Conservation (phyloP, 768 basidiomycete genomes). For the Auricularia cornea region DNA sequence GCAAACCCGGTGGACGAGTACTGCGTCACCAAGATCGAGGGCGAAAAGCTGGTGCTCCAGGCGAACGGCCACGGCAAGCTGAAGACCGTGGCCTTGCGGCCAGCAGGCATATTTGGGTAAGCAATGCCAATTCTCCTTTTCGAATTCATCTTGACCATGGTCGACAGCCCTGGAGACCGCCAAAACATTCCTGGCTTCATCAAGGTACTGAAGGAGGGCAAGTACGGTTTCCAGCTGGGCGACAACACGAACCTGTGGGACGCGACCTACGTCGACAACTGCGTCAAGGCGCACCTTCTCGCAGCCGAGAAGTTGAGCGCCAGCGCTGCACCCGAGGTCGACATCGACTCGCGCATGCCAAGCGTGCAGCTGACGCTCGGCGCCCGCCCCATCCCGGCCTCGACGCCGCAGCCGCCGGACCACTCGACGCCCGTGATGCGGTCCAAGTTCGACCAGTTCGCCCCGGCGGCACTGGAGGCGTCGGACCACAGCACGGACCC, state of each 20-base stretch:
- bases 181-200: slow-evolving; percentile 76
- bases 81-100: slow-evolving; percentile 81
- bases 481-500: slow-evolving; percentile 33
- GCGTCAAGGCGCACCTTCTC: slow-evolving; percentile 87
- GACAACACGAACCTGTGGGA: slow-evolving; percentile 90
- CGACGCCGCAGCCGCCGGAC: slow-evolving; percentile 42
- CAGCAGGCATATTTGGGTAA: slow-evolving; percentile 96
- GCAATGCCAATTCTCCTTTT: slow-evolving; percentile 18
- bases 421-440: slow-evolving; percentile 47
- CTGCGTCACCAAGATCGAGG: slow-evolving; percentile 88
- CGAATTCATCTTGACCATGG: neutral
- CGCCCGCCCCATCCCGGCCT: slow-evolving; percentile 64
- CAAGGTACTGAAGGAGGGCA: slow-evolving; percentile 66
- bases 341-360: slow-evolving; percentile 15
- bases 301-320: slow-evolving; percentile 74
- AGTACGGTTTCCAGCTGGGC: slow-evolving; percentile 91
- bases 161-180: slow-evolving; percentile 78
- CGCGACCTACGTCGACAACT: slow-evolving; percentile 94
- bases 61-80: slow-evolving; percentile 83
- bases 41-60: slow-evolving; percentile 71
- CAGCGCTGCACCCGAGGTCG: slow-evolving; percentile 39
- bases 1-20: slow-evolving; percentile 78
- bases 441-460: slow-evolving; percentile 76
- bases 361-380: slow-evolving; percentile 44
- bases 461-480: slow-evolving; percentile 46